A percentile compares a stretch with the other conserved stretches of the same genome.
These are phyloP conservation scores for Talaromyces wortmannii DNA, from an alignment of 495 filamentous ascomycete species.

Conservation along the genomic window DNA sequence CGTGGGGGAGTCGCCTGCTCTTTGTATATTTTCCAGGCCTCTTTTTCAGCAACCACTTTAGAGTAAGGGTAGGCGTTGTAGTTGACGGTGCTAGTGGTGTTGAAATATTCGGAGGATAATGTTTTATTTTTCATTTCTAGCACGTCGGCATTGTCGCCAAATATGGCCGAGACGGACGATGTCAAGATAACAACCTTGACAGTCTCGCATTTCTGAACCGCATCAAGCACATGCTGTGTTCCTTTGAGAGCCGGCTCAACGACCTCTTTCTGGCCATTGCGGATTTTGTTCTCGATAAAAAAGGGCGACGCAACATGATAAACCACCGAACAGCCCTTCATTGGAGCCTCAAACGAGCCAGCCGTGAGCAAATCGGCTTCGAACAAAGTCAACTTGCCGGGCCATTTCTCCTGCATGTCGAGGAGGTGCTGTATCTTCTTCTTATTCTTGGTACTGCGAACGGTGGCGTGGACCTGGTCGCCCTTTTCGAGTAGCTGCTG, in stretches of 20 bases:
- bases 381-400: conserved; percentile 11
- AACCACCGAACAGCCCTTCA: conserved; percentile 13
- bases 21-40: conserved; percentile 12
- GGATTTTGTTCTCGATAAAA: conserved; percentile 11
- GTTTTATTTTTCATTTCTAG: conserved; percentile 11
- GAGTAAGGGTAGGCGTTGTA: conserved; percentile 14
- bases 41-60: conserved; percentile 13
- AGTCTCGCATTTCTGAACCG: conserved; percentile 10
- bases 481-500: conserved; percentile 53
- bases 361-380: conserved; percentile 13
- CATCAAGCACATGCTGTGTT: conserved; percentile 12
- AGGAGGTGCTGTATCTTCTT: conserved; percentile 12
- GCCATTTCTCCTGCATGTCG: conserved; percentile 11
- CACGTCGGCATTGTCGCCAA: conserved; percentile 12
- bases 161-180: conserved; percentile 11
- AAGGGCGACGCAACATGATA: conserved; percentile 17
- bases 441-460: conserved; percentile 7
- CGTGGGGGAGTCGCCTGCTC: not conserved
- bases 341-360: conserved; percentile 10
- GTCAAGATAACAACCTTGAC: conserved; percentile 13
- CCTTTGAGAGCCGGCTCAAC: conserved; percentile 15
- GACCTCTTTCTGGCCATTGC: conserved; percentile 10
- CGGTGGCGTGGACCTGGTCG: conserved; percentile 7
- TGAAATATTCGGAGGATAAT: conserved; percentile 12
- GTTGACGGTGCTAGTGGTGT: conserved; percentile 9